phyloP scores from a whole-genome alignment of 2,329 filamentous ascomycete genomes.

The Botrytis galanthina region DNA sequence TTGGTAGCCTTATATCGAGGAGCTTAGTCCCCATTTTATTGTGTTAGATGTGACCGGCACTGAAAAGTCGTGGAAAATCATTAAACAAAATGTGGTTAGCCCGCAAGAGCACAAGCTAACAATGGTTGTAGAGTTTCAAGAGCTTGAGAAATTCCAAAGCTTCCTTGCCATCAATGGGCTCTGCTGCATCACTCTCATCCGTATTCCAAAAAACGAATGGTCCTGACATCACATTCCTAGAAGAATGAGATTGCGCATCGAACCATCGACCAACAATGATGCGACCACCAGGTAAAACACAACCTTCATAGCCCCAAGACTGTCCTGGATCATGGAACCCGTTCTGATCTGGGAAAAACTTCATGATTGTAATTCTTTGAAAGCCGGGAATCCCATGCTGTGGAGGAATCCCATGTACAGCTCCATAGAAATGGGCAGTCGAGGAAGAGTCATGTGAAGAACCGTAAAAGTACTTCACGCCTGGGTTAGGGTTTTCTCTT shows the following conservation, averaged over 20 bases:
- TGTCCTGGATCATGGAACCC: constrained; percentile 32
- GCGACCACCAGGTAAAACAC: constrained; percentile 46
- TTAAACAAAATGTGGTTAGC: background rate
- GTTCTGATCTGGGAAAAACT: constrained; percentile 40
- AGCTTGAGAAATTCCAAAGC: constrained; percentile 29
- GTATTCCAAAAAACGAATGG: constrained; percentile 42
- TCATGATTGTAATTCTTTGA: constrained; percentile 54
- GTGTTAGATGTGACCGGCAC: background rate
- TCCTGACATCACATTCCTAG: constrained; percentile 28
- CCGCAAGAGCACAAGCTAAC: background rate
- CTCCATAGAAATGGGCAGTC: constrained; percentile 42
- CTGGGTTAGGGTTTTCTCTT: background rate
- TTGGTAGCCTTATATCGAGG: background rate
- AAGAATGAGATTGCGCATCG: constrained; percentile 32
- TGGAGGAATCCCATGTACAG: constrained; percentile 48
- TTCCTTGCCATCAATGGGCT: constrained; percentile 25
- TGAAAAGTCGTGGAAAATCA: background rate
- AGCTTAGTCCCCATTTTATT: background rate
- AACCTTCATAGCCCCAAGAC: constrained; percentile 48
- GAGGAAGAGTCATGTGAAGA: constrained; percentile 41
- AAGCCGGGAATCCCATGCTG: constrained; percentile 52
- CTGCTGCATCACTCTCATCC: constrained; percentile 24
- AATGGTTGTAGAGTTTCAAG: background rate
- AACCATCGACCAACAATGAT: constrained; percentile 52
- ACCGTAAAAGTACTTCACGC: constrained; percentile 35